A percentile compares a stretch with the other conserved stretches of the same genome.
Conservation (phyloP, 371 early-diverging fungal genomes). For the Mortierella sp. region DNA sequence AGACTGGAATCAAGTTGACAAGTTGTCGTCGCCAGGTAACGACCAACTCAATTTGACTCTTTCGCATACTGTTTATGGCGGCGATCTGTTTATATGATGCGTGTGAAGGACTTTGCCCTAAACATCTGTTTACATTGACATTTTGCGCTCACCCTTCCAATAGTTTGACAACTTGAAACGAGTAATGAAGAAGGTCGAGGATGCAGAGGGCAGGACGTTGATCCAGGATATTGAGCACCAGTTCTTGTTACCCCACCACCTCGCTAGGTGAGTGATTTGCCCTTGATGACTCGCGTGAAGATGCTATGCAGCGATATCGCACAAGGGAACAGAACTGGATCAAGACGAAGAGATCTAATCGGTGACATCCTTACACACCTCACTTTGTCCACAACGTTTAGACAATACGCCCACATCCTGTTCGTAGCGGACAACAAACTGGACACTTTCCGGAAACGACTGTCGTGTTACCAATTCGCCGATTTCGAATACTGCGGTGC, state of each 20-base stretch:
- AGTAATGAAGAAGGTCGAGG: conserved; percentile 70
- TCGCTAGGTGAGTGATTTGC: conserved; percentile 59
- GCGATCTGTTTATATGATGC: background rate
- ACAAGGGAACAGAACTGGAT: background rate
- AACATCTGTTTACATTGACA: background rate
- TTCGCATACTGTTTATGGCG: background rate
- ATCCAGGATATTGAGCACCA: conserved; percentile 59
- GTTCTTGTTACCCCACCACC: conserved; percentile 62
- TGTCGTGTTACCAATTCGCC: conserved; percentile 60
- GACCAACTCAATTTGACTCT: background rate
- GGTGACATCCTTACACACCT: background rate
- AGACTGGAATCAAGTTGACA: conserved; percentile 60
- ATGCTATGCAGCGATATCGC: background rate
- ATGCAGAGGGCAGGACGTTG: conserved; percentile 64
- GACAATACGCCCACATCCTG: conserved; percentile 68
- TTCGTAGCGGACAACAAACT: conserved; percentile 71
- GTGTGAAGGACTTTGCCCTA: background rate
- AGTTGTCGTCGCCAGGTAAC: conserved; percentile 68
- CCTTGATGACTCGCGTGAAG: background rate
- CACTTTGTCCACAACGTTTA: background rate
- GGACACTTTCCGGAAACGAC: conserved; percentile 72
- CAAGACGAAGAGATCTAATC: background rate
- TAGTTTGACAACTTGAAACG: conserved; percentile 77
- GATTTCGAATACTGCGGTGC: conserved; percentile 68
- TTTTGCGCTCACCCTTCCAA: background rate